Evolutionary conservation across 345 rosid species (phyloP), one percentile per base, ranked within the genome.

Genomic region (Kandelia obovata): DNA sequence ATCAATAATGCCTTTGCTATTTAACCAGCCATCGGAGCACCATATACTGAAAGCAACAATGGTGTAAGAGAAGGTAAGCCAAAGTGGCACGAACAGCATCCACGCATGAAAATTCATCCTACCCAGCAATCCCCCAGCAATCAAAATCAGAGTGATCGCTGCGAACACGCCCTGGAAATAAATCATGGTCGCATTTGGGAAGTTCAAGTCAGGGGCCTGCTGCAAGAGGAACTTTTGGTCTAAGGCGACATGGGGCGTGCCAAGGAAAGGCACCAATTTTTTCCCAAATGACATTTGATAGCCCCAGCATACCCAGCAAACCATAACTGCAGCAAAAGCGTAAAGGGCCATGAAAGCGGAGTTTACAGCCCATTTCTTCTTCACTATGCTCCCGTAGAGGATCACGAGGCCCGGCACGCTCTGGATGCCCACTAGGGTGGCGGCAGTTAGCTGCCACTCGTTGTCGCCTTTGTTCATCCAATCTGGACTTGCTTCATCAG

Each of bases 1-100:
- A 64, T 82, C 86, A 3, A 80, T 72, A 2, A 85, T 13, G 5
- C 88, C 88, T 27, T 28, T 58, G 73, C 73, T 72, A 62, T 5
- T 21, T 8, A 85, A 70, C 23, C 58, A 85, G 5, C 88, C 88
- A 1, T 17, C 0, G 2, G 77, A 78, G 53, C 69, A 49, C 84
- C 80, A 82, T 39, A 80, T 75, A 55, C 81, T 80, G 47, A 78
- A 82, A 0, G 86, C 88, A 26, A 71, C 81, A 25, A 76, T 20
- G 8, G 84, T 82, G 39, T 85, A 80, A 0, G 86, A 85, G 58
- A 72, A 85, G 3, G 88, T 82, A 1, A 80, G 67, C 88, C 88
- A 80, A 2, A 78, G 70, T 1, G 86, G 88, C 53, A 85, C 86
- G 15, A 80, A 85, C 37, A 80, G 26, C 83, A 84, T 84, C 88